A percentile compares a stretch with the other conserved stretches of the same genome.
These are phyloP conservation scores for Epichloe aotearoae DNA, from an alignment of 2,329 filamentous ascomycete species.

Conservation along the genomic window DNA sequence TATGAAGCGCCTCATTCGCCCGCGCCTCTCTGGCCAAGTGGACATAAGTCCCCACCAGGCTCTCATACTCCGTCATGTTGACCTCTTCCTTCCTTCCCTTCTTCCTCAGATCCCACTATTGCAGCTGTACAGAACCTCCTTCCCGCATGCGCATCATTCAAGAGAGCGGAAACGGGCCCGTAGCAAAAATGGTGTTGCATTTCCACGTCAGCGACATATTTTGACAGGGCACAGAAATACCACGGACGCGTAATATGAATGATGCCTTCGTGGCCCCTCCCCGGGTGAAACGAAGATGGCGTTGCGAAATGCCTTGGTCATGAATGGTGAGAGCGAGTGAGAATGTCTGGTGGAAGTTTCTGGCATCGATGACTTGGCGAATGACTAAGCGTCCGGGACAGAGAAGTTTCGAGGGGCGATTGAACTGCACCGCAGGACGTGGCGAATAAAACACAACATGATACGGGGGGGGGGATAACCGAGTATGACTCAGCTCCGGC, in stretches of 20 bases:
- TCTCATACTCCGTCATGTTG: conserved; percentile 19
- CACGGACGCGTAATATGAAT: conserved; percentile 1
- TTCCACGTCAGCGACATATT: neutral
- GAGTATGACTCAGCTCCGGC: too few relatives aligned
- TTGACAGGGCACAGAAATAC: neutral
- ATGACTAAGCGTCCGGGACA: conserved; percentile 46
- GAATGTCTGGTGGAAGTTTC: conserved; percentile 34
- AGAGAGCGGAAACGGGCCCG: too few relatives aligned
- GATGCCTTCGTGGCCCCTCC: neutral
- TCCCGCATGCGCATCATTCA: too few relatives aligned
- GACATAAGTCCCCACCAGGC: conserved; percentile 32
- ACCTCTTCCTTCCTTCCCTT: neutral
- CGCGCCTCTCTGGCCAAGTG: conserved; percentile 35
- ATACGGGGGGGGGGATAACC: too few relatives aligned
- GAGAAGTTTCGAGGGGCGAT: neutral
- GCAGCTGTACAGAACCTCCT: too few relatives aligned
- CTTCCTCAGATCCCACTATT: too few relatives aligned
- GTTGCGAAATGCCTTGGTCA: neutral
- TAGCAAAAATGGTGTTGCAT: neutral
- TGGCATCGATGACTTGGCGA: conserved; percentile 43
- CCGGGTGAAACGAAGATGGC: neutral
- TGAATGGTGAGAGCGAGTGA: neutral
- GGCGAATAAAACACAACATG: neutral
- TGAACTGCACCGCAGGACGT: neutral
- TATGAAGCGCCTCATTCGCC: conserved; percentile 38